These are phyloP conservation scores for Leccinum angustisporum DNA, from an alignment of 1,284 basidiomycete genomes.

Conservation along the genomic window DNA sequence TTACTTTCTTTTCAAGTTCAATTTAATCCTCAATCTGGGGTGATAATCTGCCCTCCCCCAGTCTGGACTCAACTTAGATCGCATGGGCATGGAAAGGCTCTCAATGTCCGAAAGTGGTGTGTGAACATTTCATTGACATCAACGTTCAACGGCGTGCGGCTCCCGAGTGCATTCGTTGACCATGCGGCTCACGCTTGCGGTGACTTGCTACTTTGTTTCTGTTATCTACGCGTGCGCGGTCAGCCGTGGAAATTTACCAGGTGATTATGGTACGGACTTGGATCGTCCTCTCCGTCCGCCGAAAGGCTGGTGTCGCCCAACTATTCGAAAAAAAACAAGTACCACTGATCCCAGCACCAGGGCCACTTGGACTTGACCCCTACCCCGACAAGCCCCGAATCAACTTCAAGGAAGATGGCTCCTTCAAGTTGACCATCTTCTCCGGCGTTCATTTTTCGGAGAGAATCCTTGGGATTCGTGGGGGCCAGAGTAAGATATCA, in stretches of 20 bases:
- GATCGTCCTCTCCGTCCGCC: neutral
- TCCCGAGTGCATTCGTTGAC: neutral
- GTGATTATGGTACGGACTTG: neutral
- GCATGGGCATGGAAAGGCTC: too few species aligned
- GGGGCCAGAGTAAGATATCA: slow-evolving; percentile 62
- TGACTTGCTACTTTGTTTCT: slow-evolving; percentile 4
- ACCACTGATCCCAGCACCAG: neutral
- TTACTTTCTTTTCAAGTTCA: neutral
- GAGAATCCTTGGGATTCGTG: slow-evolving; percentile 68
- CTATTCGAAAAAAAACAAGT: neutral
- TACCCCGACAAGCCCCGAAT: slow-evolving; percentile 51
- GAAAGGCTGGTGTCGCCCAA: neutral
- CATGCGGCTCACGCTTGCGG: slow-evolving; percentile 6
- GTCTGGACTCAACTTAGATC: too few species aligned
- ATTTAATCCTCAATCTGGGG: too few species aligned
- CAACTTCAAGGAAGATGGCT: slow-evolving; percentile 49
- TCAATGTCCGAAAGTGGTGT: neutral
- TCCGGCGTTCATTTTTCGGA: slow-evolving; percentile 64
- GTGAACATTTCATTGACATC: neutral
- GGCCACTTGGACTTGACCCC: slow-evolving; percentile 36
- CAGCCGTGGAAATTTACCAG: neutral
- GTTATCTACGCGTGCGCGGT: slow-evolving; percentile 18
- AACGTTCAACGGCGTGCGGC: neutral
- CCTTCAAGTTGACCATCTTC: slow-evolving; percentile 67
- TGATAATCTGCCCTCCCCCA: too few species aligned